Evolutionary conservation across 2,329 filamentous ascomycete species (phyloP), one percentile per base, ranked within the genome.

Genomic region (Phyllosticta capitalensis): DNA sequence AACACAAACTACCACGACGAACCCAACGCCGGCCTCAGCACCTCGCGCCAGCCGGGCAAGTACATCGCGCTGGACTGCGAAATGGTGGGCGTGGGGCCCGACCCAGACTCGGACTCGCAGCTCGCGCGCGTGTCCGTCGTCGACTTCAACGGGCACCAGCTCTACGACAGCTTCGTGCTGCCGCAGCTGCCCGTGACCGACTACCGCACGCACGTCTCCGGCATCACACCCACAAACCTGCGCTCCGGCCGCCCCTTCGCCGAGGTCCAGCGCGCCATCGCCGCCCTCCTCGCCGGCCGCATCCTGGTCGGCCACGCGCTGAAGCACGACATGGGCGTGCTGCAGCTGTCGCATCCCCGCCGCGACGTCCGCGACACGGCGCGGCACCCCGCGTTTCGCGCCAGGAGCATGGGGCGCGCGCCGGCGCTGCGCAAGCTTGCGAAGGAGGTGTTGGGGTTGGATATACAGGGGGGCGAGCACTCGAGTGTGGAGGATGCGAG

Each of bases 51-150:
- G 57, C 77, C 92, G 20, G 94, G 92, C 56, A 95, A 94, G 79
- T 99, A 95, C 71, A 77, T 99, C 50, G 88, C 89, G 20, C 83
- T 99, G 53, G 94, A 99, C 76, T 99, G 94, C 73, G 94, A 99
- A 76, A 99, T 99, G 94, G 94, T 99, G 24, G 94, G 92, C 54
- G 84, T 95, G 12, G 89, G 88, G 0, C 73, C 83, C 5, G 71
- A 75, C 48, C 77, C 83, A 2, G 84, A 84, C 55, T 79, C 86
- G 64, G 82, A 85, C 68, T 91, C 90, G 38, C 85, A 85, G 0
- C 82, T 99, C 52, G 94, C 94, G 1, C 84, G 94, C 53, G 90
- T 92, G 59, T 95, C 89, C 69, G 78, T 95, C 17, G 92, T 96
- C 65, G 95, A 97, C 73, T 99, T 92, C 73, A 90, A 96, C 70